Percentiles rank a stretch among this genome's conserved stretches.
Evolutionary conservation across 129 eudicot genomes (phyloP).

Genomic region (Flaveria linearis): DNA sequence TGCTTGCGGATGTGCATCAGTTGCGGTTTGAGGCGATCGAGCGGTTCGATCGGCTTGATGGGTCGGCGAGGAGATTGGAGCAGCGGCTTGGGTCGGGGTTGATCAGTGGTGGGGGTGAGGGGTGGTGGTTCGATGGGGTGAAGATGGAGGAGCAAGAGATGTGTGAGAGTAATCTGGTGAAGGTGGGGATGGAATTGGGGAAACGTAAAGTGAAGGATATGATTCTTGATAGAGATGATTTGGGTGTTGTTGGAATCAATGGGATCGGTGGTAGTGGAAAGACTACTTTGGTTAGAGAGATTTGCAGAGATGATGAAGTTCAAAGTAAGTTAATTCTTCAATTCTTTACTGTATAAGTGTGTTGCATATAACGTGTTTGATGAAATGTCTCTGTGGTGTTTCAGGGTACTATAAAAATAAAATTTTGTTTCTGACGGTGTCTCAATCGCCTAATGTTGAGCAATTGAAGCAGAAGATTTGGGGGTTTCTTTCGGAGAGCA

Average conservation of each 20-base stretch:
- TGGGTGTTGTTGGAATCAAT: conserved; percentile 56
- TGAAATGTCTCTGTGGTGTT: conserved; percentile 9
- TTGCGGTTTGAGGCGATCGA: conserved; percentile 60
- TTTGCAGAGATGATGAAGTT: conserved; percentile 67
- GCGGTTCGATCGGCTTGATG: too few species aligned
- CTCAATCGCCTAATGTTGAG: conserved; percentile 87
- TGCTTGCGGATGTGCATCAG: conserved; percentile 90
- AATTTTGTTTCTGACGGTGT: conserved; percentile 68
- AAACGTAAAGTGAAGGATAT: conserved; percentile 71
- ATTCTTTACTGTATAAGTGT: neutral
- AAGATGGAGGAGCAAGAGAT: too few species aligned
- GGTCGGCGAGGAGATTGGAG: too few species aligned
- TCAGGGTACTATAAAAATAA: conserved; percentile 58
- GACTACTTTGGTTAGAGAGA: conserved; percentile 69
- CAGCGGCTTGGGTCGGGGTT: too few species aligned
- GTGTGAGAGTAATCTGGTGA: too few species aligned
- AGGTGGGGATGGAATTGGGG: too few species aligned
- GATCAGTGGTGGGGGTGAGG: too few species aligned
- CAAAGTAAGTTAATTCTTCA: conserved; percentile 46
- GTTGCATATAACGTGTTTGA: neutral
- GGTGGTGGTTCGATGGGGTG: too few species aligned
- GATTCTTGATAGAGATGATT: conserved; percentile 48
- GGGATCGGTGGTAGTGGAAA: conserved; percentile 97
- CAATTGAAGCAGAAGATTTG: conserved; percentile 56
- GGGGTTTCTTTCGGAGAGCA: conserved; percentile 48